These are phyloP conservation scores for Venturia nashicola DNA, from an alignment of 2,329 filamentous ascomycete species.

Conservation along the genomic window DNA sequence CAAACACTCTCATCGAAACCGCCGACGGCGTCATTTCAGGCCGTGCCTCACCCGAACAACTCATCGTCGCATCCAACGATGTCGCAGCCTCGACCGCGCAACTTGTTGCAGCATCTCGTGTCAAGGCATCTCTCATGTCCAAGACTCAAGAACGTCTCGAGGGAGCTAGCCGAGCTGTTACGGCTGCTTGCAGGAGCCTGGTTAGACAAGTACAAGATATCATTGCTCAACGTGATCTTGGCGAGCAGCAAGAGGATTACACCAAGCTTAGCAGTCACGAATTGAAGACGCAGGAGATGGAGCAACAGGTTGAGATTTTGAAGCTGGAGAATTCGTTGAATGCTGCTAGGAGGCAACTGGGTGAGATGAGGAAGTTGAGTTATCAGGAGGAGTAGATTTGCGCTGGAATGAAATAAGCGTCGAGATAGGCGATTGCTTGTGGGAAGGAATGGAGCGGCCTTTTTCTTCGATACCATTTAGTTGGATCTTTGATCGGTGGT, in stretches of 20 bases:
- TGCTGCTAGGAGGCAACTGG: constrained; percentile 67
- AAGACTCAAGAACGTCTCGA: constrained; percentile 90
- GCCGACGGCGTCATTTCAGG: constrained; percentile 89
- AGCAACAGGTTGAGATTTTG: constrained; percentile 98
- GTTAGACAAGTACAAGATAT: constrained; percentile 91
- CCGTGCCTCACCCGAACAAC: constrained; percentile 87
- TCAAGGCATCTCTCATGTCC: constrained; percentile 97
- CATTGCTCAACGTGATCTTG: constrained; percentile 74
- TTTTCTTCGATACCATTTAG: background rate
- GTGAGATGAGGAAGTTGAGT: constrained; percentile 96
- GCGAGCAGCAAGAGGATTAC: constrained; percentile 81
- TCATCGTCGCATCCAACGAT: constrained; percentile 95
- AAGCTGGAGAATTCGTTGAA: constrained; percentile 82
- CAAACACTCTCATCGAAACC: constrained; percentile 94
- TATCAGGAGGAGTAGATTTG: constrained; percentile 60
- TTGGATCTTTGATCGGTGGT: background rate
- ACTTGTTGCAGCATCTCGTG: constrained; percentile 85
- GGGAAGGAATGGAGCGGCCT: background rate
- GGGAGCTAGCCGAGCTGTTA: constrained; percentile 84
- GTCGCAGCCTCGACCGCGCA: constrained; percentile 94
- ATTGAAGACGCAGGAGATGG: constrained; percentile 98
- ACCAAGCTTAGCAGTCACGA: constrained; percentile 79
- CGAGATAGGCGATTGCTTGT: background rate
- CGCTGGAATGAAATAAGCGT: too few relatives aligned
- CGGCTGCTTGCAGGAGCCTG: constrained; percentile 71